A percentile compares a stretch with the other conserved stretches of the same genome.
phyloP scores from a whole-genome alignment of 164 flowering plant species.

The Chimonanthus salicifolius region DNA sequence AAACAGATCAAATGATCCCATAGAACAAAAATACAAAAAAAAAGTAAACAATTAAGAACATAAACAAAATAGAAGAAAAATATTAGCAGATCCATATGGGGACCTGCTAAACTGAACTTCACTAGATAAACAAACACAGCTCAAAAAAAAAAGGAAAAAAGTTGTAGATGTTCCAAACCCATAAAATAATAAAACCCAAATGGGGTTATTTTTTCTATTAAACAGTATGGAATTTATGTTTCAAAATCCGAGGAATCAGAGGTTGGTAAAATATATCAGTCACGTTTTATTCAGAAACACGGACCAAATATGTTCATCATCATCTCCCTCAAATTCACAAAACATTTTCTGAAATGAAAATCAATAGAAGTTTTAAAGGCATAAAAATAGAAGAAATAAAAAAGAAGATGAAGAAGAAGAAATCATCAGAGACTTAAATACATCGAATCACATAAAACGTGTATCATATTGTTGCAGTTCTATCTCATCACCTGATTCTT shows the following conservation, averaged over 20 bases:
- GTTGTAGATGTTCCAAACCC: no score
- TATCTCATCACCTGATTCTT: constrained; percentile 16
- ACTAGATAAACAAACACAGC: no score
- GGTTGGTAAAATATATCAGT: constrained; percentile 8
- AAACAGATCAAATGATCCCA: not conserved
- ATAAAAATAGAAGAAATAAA: not conserved
- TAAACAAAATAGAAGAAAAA: no score
- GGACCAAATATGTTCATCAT: constrained; percentile 15
- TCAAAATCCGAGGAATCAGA: constrained; percentile 7
- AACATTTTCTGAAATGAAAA: not conserved
- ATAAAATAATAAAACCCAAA: no score
- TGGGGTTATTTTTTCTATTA: no score
- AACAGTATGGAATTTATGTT: no score
- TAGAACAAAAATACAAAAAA: no score
- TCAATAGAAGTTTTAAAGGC: not conserved
- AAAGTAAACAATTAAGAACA: no score
- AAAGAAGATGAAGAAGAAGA: not conserved
- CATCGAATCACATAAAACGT: constrained; percentile 11
- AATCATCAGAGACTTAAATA: constrained; percentile 24
- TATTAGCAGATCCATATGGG: no score
- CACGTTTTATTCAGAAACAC: constrained; percentile 19
- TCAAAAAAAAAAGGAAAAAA: no score
- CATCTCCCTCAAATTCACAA: constrained; percentile 10
- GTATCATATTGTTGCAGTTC: constrained; percentile 26
- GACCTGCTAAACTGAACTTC: no score